Conservation (phyloP, 2,329 filamentous ascomycete species). For the Botrytis pseudocinerea region DNA sequence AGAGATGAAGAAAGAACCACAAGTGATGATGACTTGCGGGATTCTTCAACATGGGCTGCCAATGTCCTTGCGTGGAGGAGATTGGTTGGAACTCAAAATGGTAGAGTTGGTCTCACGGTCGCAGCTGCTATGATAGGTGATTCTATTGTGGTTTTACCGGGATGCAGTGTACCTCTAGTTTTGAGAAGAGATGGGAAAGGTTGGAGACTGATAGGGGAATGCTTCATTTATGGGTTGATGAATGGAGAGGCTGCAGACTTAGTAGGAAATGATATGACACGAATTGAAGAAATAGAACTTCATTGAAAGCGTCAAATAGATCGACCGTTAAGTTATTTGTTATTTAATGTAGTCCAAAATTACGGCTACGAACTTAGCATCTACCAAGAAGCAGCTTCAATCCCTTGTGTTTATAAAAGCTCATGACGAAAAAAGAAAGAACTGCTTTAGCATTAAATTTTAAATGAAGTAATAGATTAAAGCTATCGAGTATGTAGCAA, state of each 20-base stretch:
- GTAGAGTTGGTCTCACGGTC: slow-evolving; percentile 10
- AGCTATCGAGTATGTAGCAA: not conserved
- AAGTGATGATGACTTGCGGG: slow-evolving; percentile 6
- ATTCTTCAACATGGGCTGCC: slow-evolving; percentile 18
- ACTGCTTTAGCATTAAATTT: not conserved
- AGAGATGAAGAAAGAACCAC: slow-evolving; percentile 5
- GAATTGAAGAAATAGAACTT: not conserved
- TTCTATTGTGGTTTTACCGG: slow-evolving; percentile 7
- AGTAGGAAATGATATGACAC: not conserved
- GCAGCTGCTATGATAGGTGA: slow-evolving; percentile 11
- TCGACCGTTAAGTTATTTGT: not conserved
- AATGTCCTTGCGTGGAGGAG: slow-evolving; percentile 23
- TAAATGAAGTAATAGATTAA: not conserved
- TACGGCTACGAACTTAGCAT: not conserved
- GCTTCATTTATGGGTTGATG: slow-evolving; percentile 29
- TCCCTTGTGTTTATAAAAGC: no score
- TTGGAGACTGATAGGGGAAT: slow-evolving; percentile 26
- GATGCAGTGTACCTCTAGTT: slow-evolving; percentile 19
- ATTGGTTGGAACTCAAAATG: slow-evolving; percentile 8
- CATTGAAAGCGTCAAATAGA: not conserved
- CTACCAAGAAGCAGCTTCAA: not conserved
- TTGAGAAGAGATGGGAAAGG: not conserved
- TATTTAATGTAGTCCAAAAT: not conserved
- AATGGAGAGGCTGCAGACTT: slow-evolving; percentile 25
- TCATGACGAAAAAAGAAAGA: not conserved